phyloP scores from a whole-genome alignment of 2,329 filamentous ascomycete genomes.

The Ophiostoma pallidulum region DNA sequence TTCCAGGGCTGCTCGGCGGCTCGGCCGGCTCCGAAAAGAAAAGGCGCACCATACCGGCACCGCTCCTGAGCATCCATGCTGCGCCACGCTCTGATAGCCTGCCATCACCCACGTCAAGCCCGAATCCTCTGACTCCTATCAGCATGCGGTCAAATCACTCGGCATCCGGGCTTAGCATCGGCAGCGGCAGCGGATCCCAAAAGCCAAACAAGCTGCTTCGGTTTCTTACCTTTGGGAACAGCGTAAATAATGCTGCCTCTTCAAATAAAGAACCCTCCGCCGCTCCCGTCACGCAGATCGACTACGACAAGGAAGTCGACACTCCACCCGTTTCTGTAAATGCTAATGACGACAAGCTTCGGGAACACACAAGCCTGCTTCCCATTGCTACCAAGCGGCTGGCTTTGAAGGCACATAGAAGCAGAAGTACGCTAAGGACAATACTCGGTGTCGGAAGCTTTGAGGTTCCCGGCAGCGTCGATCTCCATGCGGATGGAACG shows the following conservation, averaged over 20 bases:
- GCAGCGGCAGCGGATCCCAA: conserved; percentile 25
- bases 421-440: conserved; percentile 39
- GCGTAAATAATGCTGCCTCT: conserved; percentile 17
- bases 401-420: conserved; percentile 30
- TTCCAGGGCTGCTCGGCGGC: background rate
- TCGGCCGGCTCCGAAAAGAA: conserved; percentile 12
- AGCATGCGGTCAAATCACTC: conserved; percentile 23
- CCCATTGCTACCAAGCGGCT: conserved; percentile 29
- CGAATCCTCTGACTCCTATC: conserved; percentile 21
- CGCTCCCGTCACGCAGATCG: conserved; percentile 22
- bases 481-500: too few species aligned
- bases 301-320: conserved; percentile 19
- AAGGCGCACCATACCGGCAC: conserved; percentile 16
- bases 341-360: conserved; percentile 28
- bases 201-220: conserved; percentile 32
- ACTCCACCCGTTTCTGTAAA: conserved; percentile 29
- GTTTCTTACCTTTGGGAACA: conserved; percentile 27
- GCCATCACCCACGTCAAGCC: conserved; percentile 19
- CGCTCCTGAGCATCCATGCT: conserved; percentile 16
- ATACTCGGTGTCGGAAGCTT: conserved; percentile 42
- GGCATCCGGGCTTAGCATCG: conserved; percentile 26
- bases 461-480: conserved; percentile 22
- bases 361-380: conserved; percentile 26
- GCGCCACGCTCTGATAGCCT: conserved; percentile 12
- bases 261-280: conserved; percentile 18